These are phyloP conservation scores for Celoporthe dispersa DNA, from an alignment of 2,329 filamentous ascomycete species.

Conservation along the genomic window DNA sequence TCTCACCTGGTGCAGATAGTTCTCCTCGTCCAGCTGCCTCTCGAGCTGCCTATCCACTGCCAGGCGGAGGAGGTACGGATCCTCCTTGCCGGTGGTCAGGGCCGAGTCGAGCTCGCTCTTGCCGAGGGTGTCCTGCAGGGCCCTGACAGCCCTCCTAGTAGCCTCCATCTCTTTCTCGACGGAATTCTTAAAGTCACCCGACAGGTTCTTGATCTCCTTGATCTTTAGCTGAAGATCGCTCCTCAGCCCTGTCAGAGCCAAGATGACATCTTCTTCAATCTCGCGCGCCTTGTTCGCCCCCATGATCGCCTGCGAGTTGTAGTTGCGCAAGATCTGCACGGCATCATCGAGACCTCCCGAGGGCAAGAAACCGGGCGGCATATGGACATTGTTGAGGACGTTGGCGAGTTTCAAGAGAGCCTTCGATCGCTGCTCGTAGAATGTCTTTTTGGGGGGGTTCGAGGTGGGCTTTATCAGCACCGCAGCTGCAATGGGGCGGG, in stretches of 20 bases:
- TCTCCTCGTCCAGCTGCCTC: conserved; percentile 93
- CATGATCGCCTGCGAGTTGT: conserved; percentile 77
- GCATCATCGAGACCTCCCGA: conserved; percentile 89
- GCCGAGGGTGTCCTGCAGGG: conserved; percentile 80
- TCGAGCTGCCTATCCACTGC: conserved; percentile 89
- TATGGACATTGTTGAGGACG: conserved; percentile 77
- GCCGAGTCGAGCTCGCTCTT: conserved; percentile 79
- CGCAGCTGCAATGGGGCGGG: no score
- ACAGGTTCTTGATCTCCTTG: conserved; percentile 94
- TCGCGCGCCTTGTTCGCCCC: conserved; percentile 89
- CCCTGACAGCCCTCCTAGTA: conserved; percentile 78
- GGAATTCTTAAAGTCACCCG: conserved; percentile 94
- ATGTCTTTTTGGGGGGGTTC: conserved; percentile 45
- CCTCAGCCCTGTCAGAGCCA: conserved; percentile 81
- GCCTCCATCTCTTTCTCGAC: conserved; percentile 93
- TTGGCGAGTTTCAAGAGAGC: conserved; percentile 81
- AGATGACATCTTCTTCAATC: conserved; percentile 89
- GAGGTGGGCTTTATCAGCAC: no score
- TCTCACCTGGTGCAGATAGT: conserved; percentile 87
- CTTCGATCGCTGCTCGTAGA: conserved; percentile 87
- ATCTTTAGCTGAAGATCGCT: conserved; percentile 94
- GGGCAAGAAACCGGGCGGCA: conserved; percentile 75
- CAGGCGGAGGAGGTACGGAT: conserved; percentile 86
- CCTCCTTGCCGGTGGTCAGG: conserved; percentile 79
- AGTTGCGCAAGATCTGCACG: conserved; percentile 76